Evolutionary conservation across 257 asterid species (phyloP), one percentile per base, ranked within the genome.

Genomic region (Lavandula angustifolia): DNA sequence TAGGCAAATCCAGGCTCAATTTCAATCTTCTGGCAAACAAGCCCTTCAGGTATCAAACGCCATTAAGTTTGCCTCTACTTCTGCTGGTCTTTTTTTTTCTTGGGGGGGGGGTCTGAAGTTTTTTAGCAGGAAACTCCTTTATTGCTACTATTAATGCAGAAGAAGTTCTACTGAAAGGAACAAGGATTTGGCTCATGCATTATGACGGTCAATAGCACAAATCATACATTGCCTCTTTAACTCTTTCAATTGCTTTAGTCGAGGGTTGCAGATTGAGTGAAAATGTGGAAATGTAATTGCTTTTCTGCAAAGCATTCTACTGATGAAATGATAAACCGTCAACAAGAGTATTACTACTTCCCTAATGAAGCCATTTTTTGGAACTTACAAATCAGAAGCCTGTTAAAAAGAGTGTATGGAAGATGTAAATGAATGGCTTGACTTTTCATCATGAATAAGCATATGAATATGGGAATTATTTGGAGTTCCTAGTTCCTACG

Each of bases 11-110:
- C 98, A 90, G 72, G 73, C 80, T 42, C 99, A 94, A 52, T 90
- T 94, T 78, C 97, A 84, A 78, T 87, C 96, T 67, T 84, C 96
- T 70, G 99, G 98, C 77, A 94, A 80, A 82, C 99, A 87, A 82
- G 95, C 92, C 64, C 91, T 94, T 71, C 98, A 90, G 95, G 99
- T 90, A 74, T 41, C 71, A 57, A 52, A 22, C 40, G 52, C n/a
- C 40, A 48, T 31, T n/a, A 32, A 18, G 29, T 22, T 64, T 35
- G 18, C 22, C 14, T 7, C 18, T n/a, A n/a, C n/a, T 12, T 0
- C 1, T 41, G 11, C 38, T 1, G 3, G 0, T 42, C 6, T 12
- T 40, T n/a, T 29, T 35, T 2, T n/a, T 17, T 47, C n/a, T 17
- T 29, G 11, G 38, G 3, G 22, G 12, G 11, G 37, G 14, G 16